phyloP scores from a whole-genome alignment of 1,284 basidiomycete species.

The Puccinia polysora region DNA sequence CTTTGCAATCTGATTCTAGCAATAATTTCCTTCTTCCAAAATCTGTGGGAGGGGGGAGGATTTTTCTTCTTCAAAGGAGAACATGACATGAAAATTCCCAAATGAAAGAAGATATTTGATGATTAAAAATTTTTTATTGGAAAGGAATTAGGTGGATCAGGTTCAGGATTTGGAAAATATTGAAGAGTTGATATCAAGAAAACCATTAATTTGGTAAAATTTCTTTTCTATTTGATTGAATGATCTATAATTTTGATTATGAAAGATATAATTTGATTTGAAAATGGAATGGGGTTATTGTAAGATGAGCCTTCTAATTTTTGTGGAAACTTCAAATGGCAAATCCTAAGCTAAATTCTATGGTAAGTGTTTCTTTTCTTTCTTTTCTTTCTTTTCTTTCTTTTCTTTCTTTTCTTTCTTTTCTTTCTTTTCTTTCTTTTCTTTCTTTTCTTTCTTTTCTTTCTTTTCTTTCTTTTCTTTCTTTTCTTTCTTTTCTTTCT shows the following conservation, averaged over 20 bases:
- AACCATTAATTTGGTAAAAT: neutral
- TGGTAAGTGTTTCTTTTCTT: neutral
- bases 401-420: neutral
- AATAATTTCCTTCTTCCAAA: too few relatives aligned
- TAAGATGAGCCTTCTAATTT: neutral
- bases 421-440: neutral
- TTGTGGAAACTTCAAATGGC: too few relatives aligned
- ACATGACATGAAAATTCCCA: too few relatives aligned
- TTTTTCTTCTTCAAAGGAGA: too few relatives aligned
- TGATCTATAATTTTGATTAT: neutral
- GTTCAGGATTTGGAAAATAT: neutral
- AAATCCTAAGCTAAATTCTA: neutral
- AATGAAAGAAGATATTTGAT: too few relatives aligned
- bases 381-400: neutral
- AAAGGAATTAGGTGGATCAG: neutral
- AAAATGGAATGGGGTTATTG: neutral
- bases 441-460: conserved; percentile 1
- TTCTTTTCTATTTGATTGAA: neutral
- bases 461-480: conserved; percentile 1
- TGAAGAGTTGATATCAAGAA: conserved; percentile 1
- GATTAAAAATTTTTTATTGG: neutral
- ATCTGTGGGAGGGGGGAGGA: too few relatives aligned
- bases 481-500: neutral
- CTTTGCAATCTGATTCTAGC: too few relatives aligned
- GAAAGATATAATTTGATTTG: neutral